Conservation (phyloP, 345 rosid genomes). For the Syzygium grande region DNA sequence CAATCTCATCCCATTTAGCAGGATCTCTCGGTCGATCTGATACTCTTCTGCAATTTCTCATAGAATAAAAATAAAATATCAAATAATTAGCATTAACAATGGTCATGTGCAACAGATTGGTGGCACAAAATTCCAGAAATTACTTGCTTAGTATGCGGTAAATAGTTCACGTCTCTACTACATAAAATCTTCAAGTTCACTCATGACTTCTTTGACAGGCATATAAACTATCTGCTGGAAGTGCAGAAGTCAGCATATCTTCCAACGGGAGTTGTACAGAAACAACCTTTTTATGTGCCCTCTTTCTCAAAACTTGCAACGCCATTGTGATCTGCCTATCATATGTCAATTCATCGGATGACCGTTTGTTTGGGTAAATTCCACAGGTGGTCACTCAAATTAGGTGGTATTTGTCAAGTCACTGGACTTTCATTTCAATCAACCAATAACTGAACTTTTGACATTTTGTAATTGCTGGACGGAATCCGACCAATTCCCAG, state of each 20-base stretch:
- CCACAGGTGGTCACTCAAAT: not conserved
- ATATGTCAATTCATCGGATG: not conserved
- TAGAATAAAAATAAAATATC: slow-evolving; percentile 3
- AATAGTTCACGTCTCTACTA: not conserved
- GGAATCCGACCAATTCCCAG: not conserved
- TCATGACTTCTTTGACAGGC: not conserved
- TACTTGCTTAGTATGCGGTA: not conserved
- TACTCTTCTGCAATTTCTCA: slow-evolving; percentile 49
- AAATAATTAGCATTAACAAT: not conserved
- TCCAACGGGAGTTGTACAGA: not conserved
- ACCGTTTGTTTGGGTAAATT: not conserved
- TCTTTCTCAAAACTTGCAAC: not conserved
- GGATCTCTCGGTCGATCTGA: slow-evolving; percentile 93
- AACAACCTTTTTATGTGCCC: not conserved
- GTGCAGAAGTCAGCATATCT: not conserved
- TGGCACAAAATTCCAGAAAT: not conserved
- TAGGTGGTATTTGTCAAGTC: not conserved
- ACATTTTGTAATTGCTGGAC: not conserved
- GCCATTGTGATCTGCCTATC: not conserved
- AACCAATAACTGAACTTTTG: not conserved
- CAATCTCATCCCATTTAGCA: slow-evolving; percentile 87
- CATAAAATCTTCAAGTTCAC: not conserved
- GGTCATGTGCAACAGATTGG: not conserved
- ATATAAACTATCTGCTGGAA: not conserved
- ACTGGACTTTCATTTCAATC: not conserved